Conservation (phyloP, 1,139 yeast species). For the Magnusiomyces suaveolens region DNA sequence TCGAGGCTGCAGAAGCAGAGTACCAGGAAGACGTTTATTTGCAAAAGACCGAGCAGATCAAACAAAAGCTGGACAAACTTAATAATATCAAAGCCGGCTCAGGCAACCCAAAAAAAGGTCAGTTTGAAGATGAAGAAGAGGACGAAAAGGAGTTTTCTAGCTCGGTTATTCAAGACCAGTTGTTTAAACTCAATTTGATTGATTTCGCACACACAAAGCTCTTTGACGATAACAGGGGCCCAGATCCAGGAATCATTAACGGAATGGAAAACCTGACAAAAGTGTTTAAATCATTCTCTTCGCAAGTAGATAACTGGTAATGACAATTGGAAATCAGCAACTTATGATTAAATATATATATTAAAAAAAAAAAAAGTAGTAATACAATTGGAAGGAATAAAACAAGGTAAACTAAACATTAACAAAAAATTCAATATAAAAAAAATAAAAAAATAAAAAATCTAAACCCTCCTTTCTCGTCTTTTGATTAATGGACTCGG, state of each 20-base stretch:
- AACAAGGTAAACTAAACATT: neutral
- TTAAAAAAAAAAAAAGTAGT: neutral
- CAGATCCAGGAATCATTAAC: slow-evolving; percentile 56
- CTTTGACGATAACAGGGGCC: slow-evolving; percentile 49
- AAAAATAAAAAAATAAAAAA: neutral
- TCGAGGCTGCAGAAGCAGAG: slow-evolving; percentile 29
- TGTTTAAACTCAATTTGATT: slow-evolving; percentile 55
- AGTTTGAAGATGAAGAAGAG: slow-evolving; percentile 21
- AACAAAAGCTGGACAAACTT: slow-evolving; percentile 24
- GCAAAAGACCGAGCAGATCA: slow-evolving; percentile 20
- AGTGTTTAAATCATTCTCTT: slow-evolving; percentile 16
- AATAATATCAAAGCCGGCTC: slow-evolving; percentile 24
- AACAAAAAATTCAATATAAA: neutral
- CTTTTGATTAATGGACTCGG: slow-evolving; percentile 26
- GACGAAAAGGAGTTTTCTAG: slow-evolving; percentile 23
- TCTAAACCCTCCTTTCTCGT: slow-evolving; percentile 2
- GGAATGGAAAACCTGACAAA: slow-evolving; percentile 59
- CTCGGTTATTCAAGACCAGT: slow-evolving; percentile 23
- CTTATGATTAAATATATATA: neutral
- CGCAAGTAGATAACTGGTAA: neutral
- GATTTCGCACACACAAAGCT: slow-evolving; percentile 84
- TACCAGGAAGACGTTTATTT: slow-evolving; percentile 13
- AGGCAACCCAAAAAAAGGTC: slow-evolving; percentile 15
- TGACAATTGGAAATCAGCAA: neutral
- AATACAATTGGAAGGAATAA: neutral